Evolutionary conservation across 768 basidiomycete genomes (phyloP).

Genomic region (Mycena albidolilacea): DNA sequence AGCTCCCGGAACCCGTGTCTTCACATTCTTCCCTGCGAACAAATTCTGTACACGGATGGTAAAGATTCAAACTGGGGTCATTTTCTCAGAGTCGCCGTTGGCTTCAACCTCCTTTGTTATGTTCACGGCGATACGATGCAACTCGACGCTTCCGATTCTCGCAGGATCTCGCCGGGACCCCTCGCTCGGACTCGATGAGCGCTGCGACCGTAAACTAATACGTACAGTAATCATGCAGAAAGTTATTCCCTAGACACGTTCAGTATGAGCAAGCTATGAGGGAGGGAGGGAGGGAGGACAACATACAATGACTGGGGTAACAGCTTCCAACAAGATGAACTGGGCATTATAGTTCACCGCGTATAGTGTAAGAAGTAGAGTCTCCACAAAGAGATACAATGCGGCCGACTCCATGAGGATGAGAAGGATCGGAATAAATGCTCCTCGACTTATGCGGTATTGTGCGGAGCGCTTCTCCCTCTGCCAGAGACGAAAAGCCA

Average conservation of each 20-base stretch:
- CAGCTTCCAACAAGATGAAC: conserved; percentile 39
- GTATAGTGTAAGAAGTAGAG: conserved; percentile 40
- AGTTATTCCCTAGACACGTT: not conserved
- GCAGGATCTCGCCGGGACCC: not conserved
- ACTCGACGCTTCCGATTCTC: not conserved
- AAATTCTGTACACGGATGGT: too few species aligned
- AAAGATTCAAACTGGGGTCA: not conserved
- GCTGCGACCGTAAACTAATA: not conserved
- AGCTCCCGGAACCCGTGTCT: too few species aligned
- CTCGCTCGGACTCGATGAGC: not conserved
- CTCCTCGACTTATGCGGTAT: conserved; percentile 23
- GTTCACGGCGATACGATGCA: not conserved
- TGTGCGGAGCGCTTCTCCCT: conserved; percentile 27
- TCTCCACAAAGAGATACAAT: conserved; percentile 39
- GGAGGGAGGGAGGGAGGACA: too few species aligned
- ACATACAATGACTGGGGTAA: conserved; percentile 38
- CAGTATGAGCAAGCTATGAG: not conserved
- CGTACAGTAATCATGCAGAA: conserved; percentile 1
- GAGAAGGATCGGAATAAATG: conserved; percentile 31
- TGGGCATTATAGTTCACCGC: conserved; percentile 39
- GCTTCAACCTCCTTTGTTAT: not conserved
- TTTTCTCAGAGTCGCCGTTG: not conserved
- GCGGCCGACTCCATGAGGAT: conserved; percentile 42
- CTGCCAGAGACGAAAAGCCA: conserved; percentile 43
- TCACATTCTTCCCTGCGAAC: too few species aligned